A percentile compares a stretch with the other conserved stretches of the same genome.
These are phyloP conservation scores for Gossypium schwendimanii DNA, from an alignment of 441 rosid species.

Conservation along the genomic window DNA sequence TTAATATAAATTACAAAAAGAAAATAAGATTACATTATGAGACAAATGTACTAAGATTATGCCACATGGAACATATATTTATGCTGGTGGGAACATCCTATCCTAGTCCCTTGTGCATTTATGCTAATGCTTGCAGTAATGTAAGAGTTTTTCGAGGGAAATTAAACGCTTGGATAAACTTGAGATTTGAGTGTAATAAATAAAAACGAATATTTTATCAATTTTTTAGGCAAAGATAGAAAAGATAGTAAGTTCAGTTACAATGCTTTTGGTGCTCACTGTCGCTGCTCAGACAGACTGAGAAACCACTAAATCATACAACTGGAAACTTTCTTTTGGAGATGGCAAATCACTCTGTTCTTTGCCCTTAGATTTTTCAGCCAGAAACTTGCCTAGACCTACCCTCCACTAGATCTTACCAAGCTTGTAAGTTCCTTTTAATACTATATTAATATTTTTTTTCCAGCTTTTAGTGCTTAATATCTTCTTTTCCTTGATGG, in stretches of 20 bases:
- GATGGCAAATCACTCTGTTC: background rate
- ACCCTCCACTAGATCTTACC: background rate
- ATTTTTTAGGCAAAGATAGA: background rate
- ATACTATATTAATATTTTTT: background rate
- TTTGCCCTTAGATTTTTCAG: slow-evolving; percentile 3
- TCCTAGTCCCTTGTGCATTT: background rate
- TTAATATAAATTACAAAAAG: background rate
- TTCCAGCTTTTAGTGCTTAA: background rate
- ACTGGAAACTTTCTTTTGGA: background rate
- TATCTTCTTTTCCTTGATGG: background rate
- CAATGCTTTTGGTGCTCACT: slow-evolving; percentile 14
- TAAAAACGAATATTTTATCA: background rate
- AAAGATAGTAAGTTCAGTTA: slow-evolving; percentile 6
- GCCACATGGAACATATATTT: background rate
- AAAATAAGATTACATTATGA: background rate
- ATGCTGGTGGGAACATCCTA: background rate
- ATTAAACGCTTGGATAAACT: background rate
- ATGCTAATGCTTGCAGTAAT: background rate
- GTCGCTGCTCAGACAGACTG: background rate
- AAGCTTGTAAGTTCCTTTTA: slow-evolving; percentile 10
- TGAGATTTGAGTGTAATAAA: slow-evolving; percentile 6
- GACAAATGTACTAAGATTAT: background rate
- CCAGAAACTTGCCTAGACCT: background rate
- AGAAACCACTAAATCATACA: background rate
- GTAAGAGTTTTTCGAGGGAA: background rate